Evolutionary conservation across 1,284 basidiomycete species (phyloP), one percentile per base, ranked within the genome.

Genomic region (Neolentinus lepideus): DNA sequence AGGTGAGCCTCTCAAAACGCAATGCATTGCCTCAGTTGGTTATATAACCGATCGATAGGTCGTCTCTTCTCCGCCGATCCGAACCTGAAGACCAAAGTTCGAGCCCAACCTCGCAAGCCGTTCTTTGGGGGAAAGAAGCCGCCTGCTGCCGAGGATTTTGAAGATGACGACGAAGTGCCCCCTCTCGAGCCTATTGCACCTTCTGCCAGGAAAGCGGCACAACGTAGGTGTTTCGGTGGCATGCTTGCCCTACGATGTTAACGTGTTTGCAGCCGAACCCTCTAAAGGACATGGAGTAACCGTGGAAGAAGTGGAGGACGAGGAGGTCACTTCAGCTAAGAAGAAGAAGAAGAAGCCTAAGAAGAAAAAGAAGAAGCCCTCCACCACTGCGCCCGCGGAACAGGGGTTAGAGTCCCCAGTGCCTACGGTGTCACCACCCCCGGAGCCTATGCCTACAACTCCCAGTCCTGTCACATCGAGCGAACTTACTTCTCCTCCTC

Each of bases 311-410:
- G 81, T 80, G 0, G 83, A 85, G 45, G 84, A 84, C 45, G 82
- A 87, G 64, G 85, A 82, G 22, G 77, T 75, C 11, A 69, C 67
- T 10, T 56, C 64, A 3, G 63, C 69, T 25, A 80, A 80, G 58
- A 85, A 86, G 71, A 88, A 88, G 71, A 85, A 82, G 66, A 84
- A 82, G 67, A 88, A 85, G 63, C 69, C 76, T 4, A 86, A 84
- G 75, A 88, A 88, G 67, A 88, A 85, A 71, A 88, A 84, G 68
- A 81, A 80, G 63, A 60, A 64, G 14, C 55, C 70, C 9, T 58
- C 71, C 9, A 62, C 71, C 21, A 57, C 66, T 11, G 56, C 60
- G 27, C 63, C 66, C 36, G 51, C 59, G 55, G 54, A 52, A 19
- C 54, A 52, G 22, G 54, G 48, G 14, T 43, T 57, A 10, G 51